Conservation (phyloP, 345 rosid genomes). For the Eutrema japonicum region DNA sequence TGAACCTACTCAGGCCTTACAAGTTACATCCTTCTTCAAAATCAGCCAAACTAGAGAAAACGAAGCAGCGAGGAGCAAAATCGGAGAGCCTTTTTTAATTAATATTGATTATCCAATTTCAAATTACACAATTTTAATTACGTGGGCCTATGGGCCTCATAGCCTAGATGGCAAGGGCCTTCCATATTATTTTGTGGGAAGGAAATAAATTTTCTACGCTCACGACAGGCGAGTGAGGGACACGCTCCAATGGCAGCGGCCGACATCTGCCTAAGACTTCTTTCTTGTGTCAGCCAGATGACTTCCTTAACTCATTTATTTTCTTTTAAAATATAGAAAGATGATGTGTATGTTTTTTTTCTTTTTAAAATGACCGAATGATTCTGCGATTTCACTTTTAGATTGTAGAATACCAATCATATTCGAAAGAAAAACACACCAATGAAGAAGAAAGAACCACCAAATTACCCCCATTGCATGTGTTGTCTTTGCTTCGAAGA, state of each 20-base stretch:
- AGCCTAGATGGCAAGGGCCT: not conserved
- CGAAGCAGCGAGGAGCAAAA: not conserved
- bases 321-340: not conserved
- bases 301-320: not conserved
- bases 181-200: not conserved
- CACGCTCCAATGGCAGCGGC: slow-evolving; percentile 38
- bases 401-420: slow-evolving; percentile 18
- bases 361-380: slow-evolving; percentile 16
- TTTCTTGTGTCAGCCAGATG: not conserved
- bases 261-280: slow-evolving; percentile 29
- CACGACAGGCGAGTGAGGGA: not conserved
- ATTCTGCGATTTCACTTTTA: not conserved
- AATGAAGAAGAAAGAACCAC: slow-evolving; percentile 2
- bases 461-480: slow-evolving; percentile 28
- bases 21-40: not conserved
- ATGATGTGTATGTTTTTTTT: not conserved
- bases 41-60: not conserved
- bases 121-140: not conserved
- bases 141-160: slow-evolving; percentile 35
- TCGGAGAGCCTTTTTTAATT: not conserved
- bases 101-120: not conserved
- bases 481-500: slow-evolving; percentile 44
- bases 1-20: not conserved
- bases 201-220: slow-evolving; percentile 2
- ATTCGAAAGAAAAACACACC: not conserved